A percentile compares a stretch with the other conserved stretches of the same genome.
Evolutionary conservation across 129 eudicot species (phyloP).

Genomic region (Dittrichia graveolens): DNA sequence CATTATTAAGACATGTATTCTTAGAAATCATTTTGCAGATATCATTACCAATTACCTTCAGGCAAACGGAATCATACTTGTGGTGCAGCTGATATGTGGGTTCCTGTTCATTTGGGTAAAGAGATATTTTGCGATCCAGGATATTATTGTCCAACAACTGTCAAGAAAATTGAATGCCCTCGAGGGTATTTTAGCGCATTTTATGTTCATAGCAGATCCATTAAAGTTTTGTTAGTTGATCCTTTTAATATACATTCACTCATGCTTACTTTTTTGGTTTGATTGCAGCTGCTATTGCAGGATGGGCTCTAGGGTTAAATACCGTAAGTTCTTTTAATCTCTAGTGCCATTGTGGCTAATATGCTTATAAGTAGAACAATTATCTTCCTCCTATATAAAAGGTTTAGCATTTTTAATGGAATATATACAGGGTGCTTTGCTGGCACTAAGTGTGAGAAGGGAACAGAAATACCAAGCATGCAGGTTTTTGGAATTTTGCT

Average conservation of each 20-base stretch:
- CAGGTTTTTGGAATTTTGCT: slow-evolving; percentile 74
- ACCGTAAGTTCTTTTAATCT: slow-evolving; percentile 45
- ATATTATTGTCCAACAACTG: slow-evolving; percentile 84
- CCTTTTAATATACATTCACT: slow-evolving; percentile 13
- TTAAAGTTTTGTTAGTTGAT: slow-evolving; percentile 3
- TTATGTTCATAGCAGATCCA: background rate
- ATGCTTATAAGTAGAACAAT: background rate
- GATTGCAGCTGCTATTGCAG: slow-evolving; percentile 81
- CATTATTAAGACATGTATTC: slow-evolving; percentile 42
- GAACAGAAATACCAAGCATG: slow-evolving; percentile 75
- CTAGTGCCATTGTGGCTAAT: background rate
- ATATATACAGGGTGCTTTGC: slow-evolving; percentile 70
- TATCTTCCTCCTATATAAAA: background rate
- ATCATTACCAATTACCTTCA: slow-evolving; percentile 81
- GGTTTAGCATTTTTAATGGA: background rate
- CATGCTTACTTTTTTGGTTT: slow-evolving; percentile 11
- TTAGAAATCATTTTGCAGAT: slow-evolving; percentile 65
- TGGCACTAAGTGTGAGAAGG: slow-evolving; percentile 69
- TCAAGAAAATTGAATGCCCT: slow-evolving; percentile 54
- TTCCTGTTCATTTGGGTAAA: slow-evolving; percentile 50
- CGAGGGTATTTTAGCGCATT: slow-evolving; percentile 49
- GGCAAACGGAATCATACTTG: slow-evolving; percentile 80
- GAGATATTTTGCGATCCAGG: slow-evolving; percentile 90
- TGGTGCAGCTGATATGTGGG: slow-evolving; percentile 96
- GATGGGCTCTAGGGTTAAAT: slow-evolving; percentile 68